Percentiles rank a stretch among this genome's conserved stretches.
Evolutionary conservation across 176 grass and related monocot genomes (phyloP).

Genomic region (Rhipidocladum racemiflorum): DNA sequence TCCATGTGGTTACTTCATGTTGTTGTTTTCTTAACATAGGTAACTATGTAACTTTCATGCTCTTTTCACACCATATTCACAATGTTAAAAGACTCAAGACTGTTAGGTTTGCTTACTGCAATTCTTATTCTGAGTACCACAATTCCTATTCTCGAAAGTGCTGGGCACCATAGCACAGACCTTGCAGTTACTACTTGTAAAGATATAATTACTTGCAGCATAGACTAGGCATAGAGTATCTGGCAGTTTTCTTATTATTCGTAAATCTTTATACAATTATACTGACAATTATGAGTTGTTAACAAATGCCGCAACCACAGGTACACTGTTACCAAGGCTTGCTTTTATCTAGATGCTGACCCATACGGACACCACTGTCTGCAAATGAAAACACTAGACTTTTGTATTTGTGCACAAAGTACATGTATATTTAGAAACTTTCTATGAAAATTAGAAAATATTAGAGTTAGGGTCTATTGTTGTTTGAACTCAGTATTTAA

Average conservation of each 20-base stretch:
- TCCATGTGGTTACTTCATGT: conserved; percentile 1
- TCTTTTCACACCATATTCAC: too few relatives aligned
- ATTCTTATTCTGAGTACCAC: too few relatives aligned
- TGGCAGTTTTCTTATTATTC: neutral
- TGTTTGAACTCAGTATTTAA: neutral
- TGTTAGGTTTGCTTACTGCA: too few relatives aligned
- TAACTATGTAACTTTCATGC: neutral
- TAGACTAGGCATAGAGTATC: neutral
- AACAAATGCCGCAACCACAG: neutral
- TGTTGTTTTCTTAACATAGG: neutral
- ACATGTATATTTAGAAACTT: neutral
- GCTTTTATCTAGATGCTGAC: neutral
- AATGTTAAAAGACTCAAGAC: too few relatives aligned
- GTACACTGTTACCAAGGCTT: neutral
- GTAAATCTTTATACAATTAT: neutral
- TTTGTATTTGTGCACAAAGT: neutral
- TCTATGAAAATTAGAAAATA: conserved; percentile 4
- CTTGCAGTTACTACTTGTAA: conserved; percentile 1
- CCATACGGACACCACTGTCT: neutral
- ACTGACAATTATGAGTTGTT: neutral
- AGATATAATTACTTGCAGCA: conserved; percentile 9
- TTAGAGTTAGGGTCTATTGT: neutral
- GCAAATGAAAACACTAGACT: neutral
- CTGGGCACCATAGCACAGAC: neutral
- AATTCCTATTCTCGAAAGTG: conserved; percentile 4